phyloP scores from a whole-genome alignment of 345 rosid genomes.

The Ceriops tagal region DNA sequence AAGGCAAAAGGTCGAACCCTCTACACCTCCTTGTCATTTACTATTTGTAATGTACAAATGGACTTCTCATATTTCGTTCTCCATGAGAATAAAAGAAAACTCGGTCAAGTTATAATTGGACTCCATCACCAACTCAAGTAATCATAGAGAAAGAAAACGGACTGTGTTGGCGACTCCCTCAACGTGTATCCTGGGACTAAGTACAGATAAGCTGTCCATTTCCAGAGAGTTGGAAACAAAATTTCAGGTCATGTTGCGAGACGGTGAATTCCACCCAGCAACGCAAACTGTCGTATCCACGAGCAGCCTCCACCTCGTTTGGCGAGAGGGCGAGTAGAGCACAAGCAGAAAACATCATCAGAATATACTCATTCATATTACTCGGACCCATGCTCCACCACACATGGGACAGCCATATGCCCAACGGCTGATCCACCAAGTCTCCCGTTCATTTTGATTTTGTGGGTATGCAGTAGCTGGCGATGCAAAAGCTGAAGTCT shows the following conservation, averaged over 20 bases:
- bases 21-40: neutral
- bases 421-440: constrained; percentile 98
- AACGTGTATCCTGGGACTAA: too few relatives aligned
- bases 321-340: neutral
- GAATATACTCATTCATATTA: constrained; percentile 41
- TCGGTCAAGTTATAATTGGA: too few relatives aligned
- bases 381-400: constrained; percentile 97
- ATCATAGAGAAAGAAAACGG: too few relatives aligned
- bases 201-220: too few relatives aligned
- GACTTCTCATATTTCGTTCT: neutral
- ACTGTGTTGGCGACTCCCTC: too few relatives aligned
- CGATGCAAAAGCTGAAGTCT: constrained; percentile 87
- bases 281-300: neutral
- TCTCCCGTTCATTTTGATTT: constrained; percentile 63
- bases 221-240: too few relatives aligned
- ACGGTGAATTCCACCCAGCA: too few relatives aligned
- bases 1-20: neutral
- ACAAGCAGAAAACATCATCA: too few relatives aligned
- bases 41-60: neutral
- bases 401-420: constrained; percentile 96
- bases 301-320: neutral
- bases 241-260: too few relatives aligned
- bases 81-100: neutral
- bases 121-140: too few relatives aligned
- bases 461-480: constrained; percentile 47